These are phyloP conservation scores for Zygnema circumcarinatum DNA, from an alignment of 139 green algal species.

Conservation along the genomic window DNA sequence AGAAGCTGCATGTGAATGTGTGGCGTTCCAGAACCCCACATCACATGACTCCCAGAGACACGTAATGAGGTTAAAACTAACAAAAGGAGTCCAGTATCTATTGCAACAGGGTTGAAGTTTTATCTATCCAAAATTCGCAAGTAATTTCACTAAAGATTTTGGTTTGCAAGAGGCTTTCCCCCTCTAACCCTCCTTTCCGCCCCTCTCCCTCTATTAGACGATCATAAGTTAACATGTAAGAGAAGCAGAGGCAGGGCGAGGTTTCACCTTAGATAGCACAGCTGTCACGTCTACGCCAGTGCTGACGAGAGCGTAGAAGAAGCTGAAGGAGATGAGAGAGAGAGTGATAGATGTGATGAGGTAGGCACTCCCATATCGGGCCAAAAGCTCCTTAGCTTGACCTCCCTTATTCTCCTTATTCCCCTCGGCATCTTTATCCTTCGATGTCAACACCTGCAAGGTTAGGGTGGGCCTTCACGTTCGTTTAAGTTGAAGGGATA, in stretches of 20 bases:
- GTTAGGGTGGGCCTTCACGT: slow-evolving; percentile 48
- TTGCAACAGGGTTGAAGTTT: too few species aligned
- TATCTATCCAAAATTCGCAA: too few species aligned
- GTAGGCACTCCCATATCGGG: slow-evolving; percentile 93
- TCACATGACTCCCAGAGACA: too few species aligned
- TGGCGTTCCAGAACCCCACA: too few species aligned
- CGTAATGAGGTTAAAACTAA: too few species aligned
- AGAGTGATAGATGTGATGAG: slow-evolving; percentile 96
- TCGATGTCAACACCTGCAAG: slow-evolving; percentile 82
- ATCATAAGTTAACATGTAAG: neutral
- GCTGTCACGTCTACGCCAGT: slow-evolving; percentile 84
- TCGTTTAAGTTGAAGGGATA: too few species aligned
- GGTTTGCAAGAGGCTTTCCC: too few species aligned
- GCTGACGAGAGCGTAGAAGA: slow-evolving; percentile 89
- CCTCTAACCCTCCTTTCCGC: neutral
- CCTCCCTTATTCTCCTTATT: slow-evolving; percentile 22
- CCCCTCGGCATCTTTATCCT: slow-evolving; percentile 62
- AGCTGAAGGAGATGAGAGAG: slow-evolving; percentile 89
- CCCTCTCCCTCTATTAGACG: neutral
- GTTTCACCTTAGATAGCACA: slow-evolving; percentile 69
- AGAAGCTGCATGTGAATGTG: too few species aligned
- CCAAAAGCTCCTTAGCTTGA: slow-evolving; percentile 76
- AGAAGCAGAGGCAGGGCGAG: neutral
- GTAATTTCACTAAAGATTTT: too few species aligned
- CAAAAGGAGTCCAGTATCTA: too few species aligned